Conservation (phyloP, 108 stramenopile genomes). For the Mayamaea pseudoterrestris region DNA sequence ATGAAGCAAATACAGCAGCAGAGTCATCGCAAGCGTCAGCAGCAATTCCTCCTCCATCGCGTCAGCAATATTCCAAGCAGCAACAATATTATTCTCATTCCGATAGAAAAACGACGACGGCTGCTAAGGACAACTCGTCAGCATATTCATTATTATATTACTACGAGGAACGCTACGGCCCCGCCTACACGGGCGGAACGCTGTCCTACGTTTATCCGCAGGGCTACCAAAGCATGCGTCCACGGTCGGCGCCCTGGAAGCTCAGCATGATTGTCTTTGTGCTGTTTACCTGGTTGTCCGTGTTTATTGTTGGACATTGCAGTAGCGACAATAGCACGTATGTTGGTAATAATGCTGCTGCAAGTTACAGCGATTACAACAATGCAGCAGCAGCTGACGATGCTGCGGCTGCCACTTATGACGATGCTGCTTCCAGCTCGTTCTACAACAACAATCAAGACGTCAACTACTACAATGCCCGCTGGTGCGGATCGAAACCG, state of each 20-base stretch:
- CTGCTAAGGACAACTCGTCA: background rate
- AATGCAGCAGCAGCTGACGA: constrained; percentile 25
- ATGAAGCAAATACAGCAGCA: background rate
- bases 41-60: background rate
- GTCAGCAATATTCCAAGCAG: background rate
- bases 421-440: no score
- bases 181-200: constrained; percentile 61
- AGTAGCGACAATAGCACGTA: constrained; percentile 13
- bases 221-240: constrained; percentile 83
- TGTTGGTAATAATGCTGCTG: constrained; percentile 6
- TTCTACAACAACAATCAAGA: constrained; percentile 18
- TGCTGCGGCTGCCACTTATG: constrained; percentile 8
- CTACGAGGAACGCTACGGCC: constrained; percentile 79
- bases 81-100: no score
- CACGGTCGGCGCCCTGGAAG: constrained; percentile 72
- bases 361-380: no score
- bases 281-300: constrained; percentile 58
- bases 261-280: constrained; percentile 52
- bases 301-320: constrained; percentile 81
- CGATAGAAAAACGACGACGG: no score
- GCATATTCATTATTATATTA: background rate
- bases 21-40: background rate
- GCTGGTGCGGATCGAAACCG: constrained; percentile 67
- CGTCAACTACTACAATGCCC: constrained; percentile 50
- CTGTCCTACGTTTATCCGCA: constrained; percentile 69